These are phyloP conservation scores for Botrytis porri DNA, from an alignment of 2,329 filamentous ascomycete genomes.

Conservation along the genomic window DNA sequence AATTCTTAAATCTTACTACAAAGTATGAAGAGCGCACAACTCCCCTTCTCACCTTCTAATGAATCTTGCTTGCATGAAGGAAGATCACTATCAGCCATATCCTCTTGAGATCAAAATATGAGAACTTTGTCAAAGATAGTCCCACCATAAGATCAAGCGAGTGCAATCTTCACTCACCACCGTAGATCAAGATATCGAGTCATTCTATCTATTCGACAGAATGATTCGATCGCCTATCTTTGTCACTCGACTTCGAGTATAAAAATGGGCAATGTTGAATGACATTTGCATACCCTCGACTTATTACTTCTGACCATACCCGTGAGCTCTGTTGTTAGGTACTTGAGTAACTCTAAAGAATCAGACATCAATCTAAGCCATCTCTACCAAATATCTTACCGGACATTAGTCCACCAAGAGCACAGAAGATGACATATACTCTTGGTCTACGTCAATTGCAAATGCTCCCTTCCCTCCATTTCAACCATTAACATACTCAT, in stretches of 20 bases:
- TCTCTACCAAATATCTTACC: neutral
- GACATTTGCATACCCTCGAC: neutral
- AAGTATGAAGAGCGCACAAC: neutral
- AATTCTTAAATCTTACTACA: neutral
- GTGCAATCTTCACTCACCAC: neutral
- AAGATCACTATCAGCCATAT: neutral
- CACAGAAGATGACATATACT: neutral
- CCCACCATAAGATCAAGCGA: neutral
- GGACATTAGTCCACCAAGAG: neutral
- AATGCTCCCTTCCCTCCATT: neutral
- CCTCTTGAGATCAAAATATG: neutral
- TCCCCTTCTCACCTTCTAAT: neutral
- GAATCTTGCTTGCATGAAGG: neutral
- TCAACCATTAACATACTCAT: neutral
- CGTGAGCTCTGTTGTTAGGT: neutral
- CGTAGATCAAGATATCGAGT: neutral
- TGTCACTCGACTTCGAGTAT: neutral
- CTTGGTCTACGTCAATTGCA: neutral
- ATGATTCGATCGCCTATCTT: neutral
- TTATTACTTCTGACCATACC: neutral
- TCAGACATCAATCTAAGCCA: neutral
- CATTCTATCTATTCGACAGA: neutral
- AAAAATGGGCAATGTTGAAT: neutral
- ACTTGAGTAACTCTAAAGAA: neutral
- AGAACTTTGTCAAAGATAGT: neutral